Evolutionary conservation across 352 stramenopile genomes (phyloP), one percentile per base, ranked within the genome.

Genomic region (Aphanomyces euteiches): DNA sequence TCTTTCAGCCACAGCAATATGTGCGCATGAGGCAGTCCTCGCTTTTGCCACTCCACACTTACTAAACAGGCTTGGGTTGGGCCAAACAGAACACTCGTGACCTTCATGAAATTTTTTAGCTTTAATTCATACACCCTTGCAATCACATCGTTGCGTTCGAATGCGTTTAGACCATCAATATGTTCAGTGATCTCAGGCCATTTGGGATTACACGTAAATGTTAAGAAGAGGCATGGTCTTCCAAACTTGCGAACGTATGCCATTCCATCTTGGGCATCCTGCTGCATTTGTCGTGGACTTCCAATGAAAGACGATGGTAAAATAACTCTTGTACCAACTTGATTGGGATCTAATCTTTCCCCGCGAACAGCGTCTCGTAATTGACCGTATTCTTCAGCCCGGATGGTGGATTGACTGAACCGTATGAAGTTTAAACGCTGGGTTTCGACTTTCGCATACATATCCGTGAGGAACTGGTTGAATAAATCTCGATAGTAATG

Each of bases 271-370:
- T 53, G 45, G 13, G 45, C 45, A 53, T 53, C 13, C 45, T n/a
- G n/a, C n/a, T 53, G 45, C 45, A 53, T 53, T n/a, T 53, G 45
- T n/a, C 45, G 45, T 19, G 45, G 45, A 19, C 45, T 53, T 53
- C 45, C 45, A 15, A 19, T 53, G 45, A 53, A 53, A 2, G 45
- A 19, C 45, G 45, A 53, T 2, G 45, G 45, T 19, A 53, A 53
- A 53, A 53, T 53, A 15, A 53, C 45, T 19, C n/a, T 53, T 15
- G 45, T 53, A n/a, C 45, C 13, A 19, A 53, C 45, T 53, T 53
- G 45, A n/a, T 53, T 19, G 45, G 45, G 45, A n/a, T 19, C n/a
- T 19, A 53, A 53, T n/a, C 45, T 2, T 15, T 53, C 45, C 13
- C 45, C 45, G 2, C 45, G 45, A 53, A 53, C 45, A 53, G n/a